Conservation (phyloP, 768 basidiomycete species). For the Termitomyces sp. region DNA sequence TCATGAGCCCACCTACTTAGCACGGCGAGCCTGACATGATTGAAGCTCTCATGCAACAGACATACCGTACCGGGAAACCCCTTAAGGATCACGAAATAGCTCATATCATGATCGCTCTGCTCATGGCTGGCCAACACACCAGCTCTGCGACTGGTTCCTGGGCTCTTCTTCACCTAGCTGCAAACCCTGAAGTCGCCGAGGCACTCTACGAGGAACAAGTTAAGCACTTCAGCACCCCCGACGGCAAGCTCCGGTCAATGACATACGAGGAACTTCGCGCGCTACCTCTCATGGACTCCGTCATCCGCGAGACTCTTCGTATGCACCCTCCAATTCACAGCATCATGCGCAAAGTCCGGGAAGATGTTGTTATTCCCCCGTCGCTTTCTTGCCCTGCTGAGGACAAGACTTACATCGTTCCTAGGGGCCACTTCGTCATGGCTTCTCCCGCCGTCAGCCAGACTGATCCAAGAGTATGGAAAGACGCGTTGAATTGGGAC, state of each 20-base stretch:
- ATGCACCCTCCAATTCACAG: constrained; percentile 95
- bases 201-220: constrained; percentile 89
- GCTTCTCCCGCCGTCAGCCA: constrained; percentile 87
- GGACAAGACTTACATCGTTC: constrained; percentile 75
- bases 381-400: constrained; percentile 75
- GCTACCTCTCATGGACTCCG: constrained; percentile 79
- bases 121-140: constrained; percentile 99
- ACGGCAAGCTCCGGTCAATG: constrained; percentile 74
- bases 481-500: constrained; percentile 64
- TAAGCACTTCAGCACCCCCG: constrained; percentile 68
- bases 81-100: constrained; percentile 90
- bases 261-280: constrained; percentile 83
- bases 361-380: constrained; percentile 77
- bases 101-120: constrained; percentile 96
- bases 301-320: constrained; percentile 91
- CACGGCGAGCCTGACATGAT: constrained; percentile 88
- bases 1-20: background rate
- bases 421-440: constrained; percentile 85
- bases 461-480: constrained; percentile 83
- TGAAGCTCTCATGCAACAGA: constrained; percentile 74
- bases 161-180: constrained; percentile 83
- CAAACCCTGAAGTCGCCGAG: constrained; percentile 70
- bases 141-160: constrained; percentile 91
- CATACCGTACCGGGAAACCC: constrained; percentile 73
- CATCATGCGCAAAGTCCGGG: constrained; percentile 88